Conservation (phyloP, 2,329 filamentous ascomycete genomes). For the Juglanconis oblonga region DNA sequence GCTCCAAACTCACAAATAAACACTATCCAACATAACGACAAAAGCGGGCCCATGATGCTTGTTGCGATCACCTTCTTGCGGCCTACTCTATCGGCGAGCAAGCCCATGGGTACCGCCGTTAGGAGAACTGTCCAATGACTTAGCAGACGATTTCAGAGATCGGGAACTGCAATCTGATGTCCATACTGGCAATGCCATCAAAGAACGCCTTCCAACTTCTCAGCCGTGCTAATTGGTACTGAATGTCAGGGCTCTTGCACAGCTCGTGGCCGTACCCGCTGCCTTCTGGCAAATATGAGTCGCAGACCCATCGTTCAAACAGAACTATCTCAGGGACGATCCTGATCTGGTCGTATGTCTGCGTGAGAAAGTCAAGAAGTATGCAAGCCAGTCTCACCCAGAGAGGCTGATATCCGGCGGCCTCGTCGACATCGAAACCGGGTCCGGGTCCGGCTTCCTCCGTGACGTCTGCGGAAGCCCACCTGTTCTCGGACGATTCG, state of each 20-base stretch:
- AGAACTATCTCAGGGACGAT: conserved; percentile 19
- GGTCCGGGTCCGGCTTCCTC: background rate
- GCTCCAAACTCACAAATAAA: conserved; percentile 6
- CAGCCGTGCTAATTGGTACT: conserved; percentile 15
- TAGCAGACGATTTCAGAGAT: too few species aligned
- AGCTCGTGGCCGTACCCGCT: background rate
- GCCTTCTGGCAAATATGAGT: background rate
- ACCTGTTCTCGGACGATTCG: background rate
- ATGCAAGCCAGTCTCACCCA: conserved; percentile 19
- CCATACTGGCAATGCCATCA: conserved; percentile 16
- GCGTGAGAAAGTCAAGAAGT: conserved; percentile 15
- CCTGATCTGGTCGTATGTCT: conserved; percentile 19
- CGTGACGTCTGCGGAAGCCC: background rate
- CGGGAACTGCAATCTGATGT: too few species aligned
- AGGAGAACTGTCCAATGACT: conserved; percentile 12
- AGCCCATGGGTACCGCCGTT: conserved; percentile 16
- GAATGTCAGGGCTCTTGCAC: conserved; percentile 13
- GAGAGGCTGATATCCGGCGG: conserved; percentile 11
- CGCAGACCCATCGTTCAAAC: conserved; percentile 16
- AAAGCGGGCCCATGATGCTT: conserved; percentile 13
- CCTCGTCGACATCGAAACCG: background rate
- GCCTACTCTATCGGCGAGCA: conserved; percentile 17
- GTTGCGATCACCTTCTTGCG: conserved; percentile 15
- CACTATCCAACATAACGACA: conserved; percentile 14
- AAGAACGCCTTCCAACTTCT: conserved; percentile 18